Base-by-base conservation (phyloP, 139 green algal species). In the Coelastrella sp. region DNA sequence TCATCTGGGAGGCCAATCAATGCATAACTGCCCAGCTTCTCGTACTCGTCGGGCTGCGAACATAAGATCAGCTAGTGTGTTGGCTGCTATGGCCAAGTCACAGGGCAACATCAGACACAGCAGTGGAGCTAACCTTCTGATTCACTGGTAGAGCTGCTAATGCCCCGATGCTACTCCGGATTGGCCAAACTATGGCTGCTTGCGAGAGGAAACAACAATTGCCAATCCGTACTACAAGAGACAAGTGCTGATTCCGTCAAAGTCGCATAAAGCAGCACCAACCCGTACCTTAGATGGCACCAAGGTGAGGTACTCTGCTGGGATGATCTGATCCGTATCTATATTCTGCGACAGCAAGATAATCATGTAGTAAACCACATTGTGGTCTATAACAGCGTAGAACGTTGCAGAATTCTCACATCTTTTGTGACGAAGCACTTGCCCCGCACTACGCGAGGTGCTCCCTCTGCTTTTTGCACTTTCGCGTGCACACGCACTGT, bases 261-360 rank as follows among this genome's bases (percentile, higher is more conserved):
- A n/a, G n/a, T n/a, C n/a, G n/a, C n/a, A n/a, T n/a, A n/a, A n/a
- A n/a, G n/a, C 69, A 59, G 40, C 69, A 63, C 30, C 41, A 79
- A 6, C 37, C 2, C 34, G 41, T 60, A 79, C 94, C 92, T 98
- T 98, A 13, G 94, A 98, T 5, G 96, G 96, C 40, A 99, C 96
- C 38, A 98, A 90, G 1, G 96, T 98, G 3, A 99, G 86, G 85
- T 98, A 98, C 92, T 99, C 96, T 15, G 96, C 96, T 19, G 96
- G 96, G 71, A 99, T 99, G 74, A 99, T 99, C 78, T 99, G 96
- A 76, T 99, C 96, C 0, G 96, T 99, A 66, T 99, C 96, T 40
- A 99, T 99, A 90, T 99, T 99, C 93, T 99, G 92, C 87, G 88
- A 50, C 34, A 50, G 62, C 27, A 30, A 7, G n/a, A 62, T 57